Evolutionary conservation across 225 moss, liverwort and hornwort genomes (phyloP), one percentile per base, ranked within the genome.

Genomic region (Bryum argenteum): DNA sequence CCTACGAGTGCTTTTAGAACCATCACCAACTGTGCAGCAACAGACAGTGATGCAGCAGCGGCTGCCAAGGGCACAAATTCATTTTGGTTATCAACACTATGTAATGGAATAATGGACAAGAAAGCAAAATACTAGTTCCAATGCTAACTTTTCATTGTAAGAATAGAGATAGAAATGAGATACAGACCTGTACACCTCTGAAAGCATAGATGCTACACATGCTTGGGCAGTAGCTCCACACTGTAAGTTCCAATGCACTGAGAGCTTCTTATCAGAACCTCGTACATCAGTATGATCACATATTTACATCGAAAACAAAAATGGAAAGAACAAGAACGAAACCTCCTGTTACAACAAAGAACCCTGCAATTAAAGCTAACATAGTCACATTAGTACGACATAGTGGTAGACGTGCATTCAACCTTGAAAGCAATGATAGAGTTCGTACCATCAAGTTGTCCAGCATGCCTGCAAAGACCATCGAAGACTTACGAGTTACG

Each of bases 1-100:
- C 79, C 82, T 73, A 94, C 86, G 28, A 94, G 80, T 66, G 94
- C 83, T 81, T 91, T 91, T 15, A 94, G 85, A 66, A 87, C 86
- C 88, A 88, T 84, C 70, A 94, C 83, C 77, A 90, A 66, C 69
- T 91, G 91, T 66, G 87, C 83, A 23, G 94, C 89, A 72, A 79
- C 76, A 62, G 81, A 58, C 18, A 94, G 85, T 57, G 91, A 94
- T 56, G 86, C 78, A 37, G 70, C 69, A 59, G 78, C 75, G 18
- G 89, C 91, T 94, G 88, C 48, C 63, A 47, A 28, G 40, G 60
- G 47, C 55, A 54, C 19, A 13, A 71, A 57, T 51, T 28, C n/a
- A 57, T 51, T 28, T 67, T 52, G 22, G 67, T 74, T 18, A 48
- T 21, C 21, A 20, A 11, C 18, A 44, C 71, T 17, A 54, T 10